A percentile compares a stretch with the other conserved stretches of the same genome.
Conservation (phyloP, 352 stramenopile genomes). For the Phytopythium vexans region DNA sequence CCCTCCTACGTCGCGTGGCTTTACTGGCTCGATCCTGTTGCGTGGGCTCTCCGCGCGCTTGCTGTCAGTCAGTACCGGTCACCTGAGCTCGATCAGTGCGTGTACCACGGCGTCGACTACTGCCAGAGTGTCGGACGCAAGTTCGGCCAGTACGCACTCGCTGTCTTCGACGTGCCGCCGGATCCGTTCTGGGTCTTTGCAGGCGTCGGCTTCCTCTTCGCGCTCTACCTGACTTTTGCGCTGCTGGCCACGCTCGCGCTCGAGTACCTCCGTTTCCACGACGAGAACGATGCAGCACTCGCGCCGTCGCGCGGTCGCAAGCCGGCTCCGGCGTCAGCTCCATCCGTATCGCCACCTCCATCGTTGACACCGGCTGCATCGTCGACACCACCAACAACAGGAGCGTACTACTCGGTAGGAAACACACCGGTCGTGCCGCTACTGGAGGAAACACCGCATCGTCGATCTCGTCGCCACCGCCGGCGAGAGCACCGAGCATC, state of each 20-base stretch:
- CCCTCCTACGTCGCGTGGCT: conserved; percentile 45
- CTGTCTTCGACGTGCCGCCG: conserved; percentile 24
- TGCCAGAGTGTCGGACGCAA: conserved; percentile 26
- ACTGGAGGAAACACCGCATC: no score
- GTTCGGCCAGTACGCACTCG: conserved; percentile 36
- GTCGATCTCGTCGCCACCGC: no score
- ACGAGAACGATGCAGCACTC: conserved; percentile 10
- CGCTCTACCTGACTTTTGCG: conserved; percentile 29
- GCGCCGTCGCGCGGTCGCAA: conserved; percentile 10
- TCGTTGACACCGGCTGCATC: no score
- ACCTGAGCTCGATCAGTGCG: conserved; percentile 19
- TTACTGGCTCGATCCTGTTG: conserved; percentile 52
- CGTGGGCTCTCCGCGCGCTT: conserved; percentile 34
- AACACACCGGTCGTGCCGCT: no score
- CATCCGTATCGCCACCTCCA: no score
- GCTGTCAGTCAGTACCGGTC: conserved; percentile 32
- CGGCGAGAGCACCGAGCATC: conserved; percentile 9
- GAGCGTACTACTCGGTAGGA: no score
- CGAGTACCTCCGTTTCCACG: conserved; percentile 28
- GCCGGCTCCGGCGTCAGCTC: not conserved
- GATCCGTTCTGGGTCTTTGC: conserved; percentile 27
- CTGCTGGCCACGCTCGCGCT: conserved; percentile 27
- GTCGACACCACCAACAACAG: no score
- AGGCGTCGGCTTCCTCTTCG: conserved; percentile 33
- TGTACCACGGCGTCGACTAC: conserved; percentile 26